These are phyloP conservation scores for Dissophora globulifera DNA, from an alignment of 192 early-diverging fungal genomes.

Conservation along the genomic window DNA sequence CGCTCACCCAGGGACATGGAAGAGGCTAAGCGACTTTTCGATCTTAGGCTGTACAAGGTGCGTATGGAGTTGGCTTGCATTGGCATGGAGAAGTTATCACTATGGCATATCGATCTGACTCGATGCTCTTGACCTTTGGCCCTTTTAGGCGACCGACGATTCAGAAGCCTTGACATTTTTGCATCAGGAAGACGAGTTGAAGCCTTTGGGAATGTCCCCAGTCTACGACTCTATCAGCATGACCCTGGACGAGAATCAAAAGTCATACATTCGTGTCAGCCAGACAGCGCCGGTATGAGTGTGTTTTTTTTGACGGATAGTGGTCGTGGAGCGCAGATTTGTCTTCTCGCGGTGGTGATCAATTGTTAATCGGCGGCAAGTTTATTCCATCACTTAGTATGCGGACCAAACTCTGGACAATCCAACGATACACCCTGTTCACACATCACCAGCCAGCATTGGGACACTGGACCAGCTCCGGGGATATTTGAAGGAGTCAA, in stretches of 20 bases:
- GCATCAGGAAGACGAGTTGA: slow-evolving; percentile 18
- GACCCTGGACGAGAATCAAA: slow-evolving; percentile 22
- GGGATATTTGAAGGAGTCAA: not conserved
- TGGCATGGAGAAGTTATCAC: not conserved
- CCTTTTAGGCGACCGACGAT: not conserved
- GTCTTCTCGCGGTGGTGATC: too few species aligned
- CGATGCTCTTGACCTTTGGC: not conserved
- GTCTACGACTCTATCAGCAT: slow-evolving; percentile 32
- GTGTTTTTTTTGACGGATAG: too few species aligned
- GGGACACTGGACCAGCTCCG: slow-evolving; percentile 5
- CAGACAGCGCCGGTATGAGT: slow-evolving; percentile 27
- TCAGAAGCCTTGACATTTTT: slow-evolving; percentile 12
- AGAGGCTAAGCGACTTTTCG: slow-evolving; percentile 45
- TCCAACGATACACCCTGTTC: slow-evolving; percentile 10
- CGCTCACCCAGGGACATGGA: slow-evolving; percentile 25
- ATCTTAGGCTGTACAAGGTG: slow-evolving; percentile 37
- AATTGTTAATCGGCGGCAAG: too few species aligned
- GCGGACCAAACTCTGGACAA: not conserved
- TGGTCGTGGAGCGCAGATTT: too few species aligned
- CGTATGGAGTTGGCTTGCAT: too few species aligned
- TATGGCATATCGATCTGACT: too few species aligned
- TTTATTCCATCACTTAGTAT: too few species aligned
- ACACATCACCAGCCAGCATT: slow-evolving; percentile 13
- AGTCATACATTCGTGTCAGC: slow-evolving; percentile 28
- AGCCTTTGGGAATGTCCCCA: slow-evolving; percentile 32